phyloP scores from a whole-genome alignment of 345 rosid genomes.

The Psidium guajava region DNA sequence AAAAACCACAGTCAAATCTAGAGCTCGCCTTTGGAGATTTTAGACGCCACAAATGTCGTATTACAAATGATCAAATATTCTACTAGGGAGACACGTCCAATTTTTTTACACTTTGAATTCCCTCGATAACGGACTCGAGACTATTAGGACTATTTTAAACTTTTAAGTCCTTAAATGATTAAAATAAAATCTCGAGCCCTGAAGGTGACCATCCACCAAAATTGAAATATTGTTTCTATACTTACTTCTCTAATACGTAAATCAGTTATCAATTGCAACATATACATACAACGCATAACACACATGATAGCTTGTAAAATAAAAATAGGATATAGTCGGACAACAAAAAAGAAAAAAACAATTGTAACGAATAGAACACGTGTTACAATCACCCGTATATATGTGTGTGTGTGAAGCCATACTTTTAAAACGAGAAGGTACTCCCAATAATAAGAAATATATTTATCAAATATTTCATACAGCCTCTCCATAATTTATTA shows the following conservation, averaged over 20 bases:
- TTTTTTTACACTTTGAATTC: neutral
- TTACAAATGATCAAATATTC: neutral
- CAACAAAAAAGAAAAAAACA: no score
- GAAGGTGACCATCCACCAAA: rapidly evolving
- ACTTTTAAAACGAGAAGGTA: neutral
- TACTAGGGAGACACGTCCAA: rapidly evolving
- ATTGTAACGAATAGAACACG: neutral
- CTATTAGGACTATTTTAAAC: neutral
- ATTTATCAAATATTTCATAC: neutral
- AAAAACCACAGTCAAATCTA: neutral
- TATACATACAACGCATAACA: no score
- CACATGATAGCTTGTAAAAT: no score
- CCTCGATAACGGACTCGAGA: neutral
- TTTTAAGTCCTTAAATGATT: neutral
- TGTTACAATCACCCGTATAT: neutral
- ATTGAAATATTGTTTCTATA: neutral
- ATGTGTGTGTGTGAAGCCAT: no score
- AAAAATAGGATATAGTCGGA: no score
- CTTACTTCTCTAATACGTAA: neutral
- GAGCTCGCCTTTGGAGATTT: neutral
- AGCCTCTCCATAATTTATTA: neutral
- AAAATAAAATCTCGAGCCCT: neutral
- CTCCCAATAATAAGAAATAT: neutral
- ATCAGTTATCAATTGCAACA: neutral
- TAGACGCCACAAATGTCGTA: rapidly evolving